Base-by-base conservation (phyloP, 2,329 filamentous ascomycete genomes). In the Talaromyces sp. region DNA sequence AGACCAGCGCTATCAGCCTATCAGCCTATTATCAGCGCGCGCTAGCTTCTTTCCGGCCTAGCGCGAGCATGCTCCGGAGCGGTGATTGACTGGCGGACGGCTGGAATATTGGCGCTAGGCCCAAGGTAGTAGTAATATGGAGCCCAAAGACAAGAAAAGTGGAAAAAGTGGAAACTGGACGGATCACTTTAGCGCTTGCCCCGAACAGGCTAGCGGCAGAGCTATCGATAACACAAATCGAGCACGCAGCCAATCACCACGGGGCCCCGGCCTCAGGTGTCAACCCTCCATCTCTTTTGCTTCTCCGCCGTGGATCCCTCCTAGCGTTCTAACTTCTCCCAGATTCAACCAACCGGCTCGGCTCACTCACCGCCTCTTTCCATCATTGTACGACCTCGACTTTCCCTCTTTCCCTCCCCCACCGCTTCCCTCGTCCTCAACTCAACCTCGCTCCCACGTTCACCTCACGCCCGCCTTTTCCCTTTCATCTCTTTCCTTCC, bases 351-450 rank as follows among this genome's bases (percentile, higher is more conserved):
- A 71, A 70, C 63, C 70, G 66, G 64, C 70, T 51, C 59, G 56
- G 45, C 58, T 69, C 71, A 70, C 75, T 79, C 78, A 79, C 78
- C 78, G 78, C 78, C 78, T 75, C 75, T 79, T 78, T 74, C 72
- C 72, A 51, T 29, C 38, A 45, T 19, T 29, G 38, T 59, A 59
- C 56, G 56, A 59, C 36, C 22, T 59, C 43, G 43, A 49, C 36
- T 56, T 51, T 3, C 47, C 45, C 45, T 49, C 45, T 49, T 49
- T 49, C 22, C 25, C n/a, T 63, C 76, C 73, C 75, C 75, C 80
- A 79, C 79, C 79, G 76, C 74, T 73, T 69, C 71, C 67, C 68
- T 70, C 69, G 69, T 71, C 73, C 65, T 70, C 65, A 67, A 15
- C 71, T 68, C 34, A 68, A 69, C 70, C 67, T 71, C 68, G 69